Evolutionary conservation across 2,329 filamentous ascomycete genomes (phyloP), one percentile per base, ranked within the genome.

Genomic region (Aspergillus melleus): DNA sequence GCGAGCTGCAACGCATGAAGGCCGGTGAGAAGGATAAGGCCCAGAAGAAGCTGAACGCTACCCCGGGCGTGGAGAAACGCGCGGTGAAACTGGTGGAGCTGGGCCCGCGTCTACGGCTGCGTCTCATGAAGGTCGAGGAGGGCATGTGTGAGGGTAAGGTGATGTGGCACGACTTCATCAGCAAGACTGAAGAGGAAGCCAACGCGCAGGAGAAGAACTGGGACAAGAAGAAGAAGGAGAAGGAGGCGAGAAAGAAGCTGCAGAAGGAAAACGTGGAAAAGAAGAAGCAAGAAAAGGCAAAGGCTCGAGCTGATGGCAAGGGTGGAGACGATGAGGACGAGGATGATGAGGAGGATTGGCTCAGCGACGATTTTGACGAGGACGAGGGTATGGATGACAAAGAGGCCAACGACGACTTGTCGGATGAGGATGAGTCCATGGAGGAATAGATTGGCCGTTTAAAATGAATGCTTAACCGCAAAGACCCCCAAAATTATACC

Each of bases 131-230:
- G 80, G 93, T 99, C 4, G 95, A 99, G 73, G 95, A 99, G 68
- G 95, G 94, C 1, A 78, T 98, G 6, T 97, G 92, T 70, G 84
- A 86, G 26, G 95, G 95, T 53, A 95, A 92, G 74, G 85, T 96
- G 58, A 91, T 99, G 90, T 99, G 95, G 95, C 95, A 99, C 76
- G 92, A 97, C 73, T 96, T 92, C 72, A 88, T 98, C 55, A 86
- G 89, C 73, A 99, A 99, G 83, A 87, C 86, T 6, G 87, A 87
- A 67, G 84, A 86, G 19, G 93, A 99, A 75, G 80, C 92, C 58
- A 85, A 88, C 72, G 86, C 90, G 64, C 78, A 97, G 68, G 93
- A 98, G 67, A 86, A 88, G 79, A 85, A 86, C 66, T 98, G 95
- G 91, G 89, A 92, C 66, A 80, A 89, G 77, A 85, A 86, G 70